These are phyloP conservation scores for Bidens hawaiensis DNA, from an alignment of 140 eudicot genomes.

Conservation along the genomic window DNA sequence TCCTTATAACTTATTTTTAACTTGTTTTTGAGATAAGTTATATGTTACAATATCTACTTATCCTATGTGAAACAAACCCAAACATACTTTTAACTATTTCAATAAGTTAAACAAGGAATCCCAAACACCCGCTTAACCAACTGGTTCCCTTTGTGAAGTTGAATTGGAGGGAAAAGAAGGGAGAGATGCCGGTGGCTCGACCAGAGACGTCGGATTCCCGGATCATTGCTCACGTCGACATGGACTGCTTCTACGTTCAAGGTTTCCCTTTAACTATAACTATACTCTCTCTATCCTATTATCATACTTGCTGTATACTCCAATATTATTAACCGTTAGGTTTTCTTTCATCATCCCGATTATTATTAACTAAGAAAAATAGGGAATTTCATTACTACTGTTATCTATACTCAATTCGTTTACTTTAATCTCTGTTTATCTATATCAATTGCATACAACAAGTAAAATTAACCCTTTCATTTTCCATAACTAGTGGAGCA, in stretches of 20 bases:
- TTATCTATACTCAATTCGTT: not conserved
- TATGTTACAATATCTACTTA: too few relatives aligned
- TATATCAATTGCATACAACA: not conserved
- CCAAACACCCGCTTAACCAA: too few relatives aligned
- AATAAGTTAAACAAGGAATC: too few relatives aligned
- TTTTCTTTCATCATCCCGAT: conserved; percentile 16
- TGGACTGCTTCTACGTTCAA: conserved; percentile 99
- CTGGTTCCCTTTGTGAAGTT: conserved; percentile 5
- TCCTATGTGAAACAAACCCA: too few relatives aligned
- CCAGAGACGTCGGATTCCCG: conserved; percentile 75
- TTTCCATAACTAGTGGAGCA: conserved; percentile 64
- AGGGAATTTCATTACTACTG: not conserved
- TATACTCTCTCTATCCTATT: not conserved
- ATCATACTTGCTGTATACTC: not conserved
- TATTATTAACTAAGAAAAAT: not conserved
- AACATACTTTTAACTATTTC: too few relatives aligned
- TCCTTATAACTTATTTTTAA: too few relatives aligned
- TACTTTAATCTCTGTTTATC: not conserved
- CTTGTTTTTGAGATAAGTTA: too few relatives aligned
- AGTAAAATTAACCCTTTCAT: not conserved
- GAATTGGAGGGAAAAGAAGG: conserved; percentile 36
- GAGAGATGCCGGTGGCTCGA: conserved; percentile 79
- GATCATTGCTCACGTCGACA: conserved; percentile 92
- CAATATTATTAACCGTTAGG: conserved; percentile 14
- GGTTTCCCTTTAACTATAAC: conserved; percentile 37